A percentile compares a stretch with the other conserved stretches of the same genome.
Conservation (phyloP, 495 filamentous ascomycete species). For the Amphirosellinia nigrospora region DNA sequence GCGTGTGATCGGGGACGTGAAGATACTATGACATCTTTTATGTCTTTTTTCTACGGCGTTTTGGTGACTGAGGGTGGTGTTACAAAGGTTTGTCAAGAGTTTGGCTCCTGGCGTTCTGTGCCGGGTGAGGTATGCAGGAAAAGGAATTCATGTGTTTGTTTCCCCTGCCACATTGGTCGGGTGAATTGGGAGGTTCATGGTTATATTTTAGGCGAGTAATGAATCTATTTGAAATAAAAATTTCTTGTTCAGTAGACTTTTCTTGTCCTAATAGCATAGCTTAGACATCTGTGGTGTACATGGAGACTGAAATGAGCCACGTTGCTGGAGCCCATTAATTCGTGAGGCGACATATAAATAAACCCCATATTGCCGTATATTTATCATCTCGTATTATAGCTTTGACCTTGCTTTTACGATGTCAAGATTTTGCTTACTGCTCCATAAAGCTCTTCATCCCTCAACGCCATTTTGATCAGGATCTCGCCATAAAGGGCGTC, state of each 20-base stretch:
- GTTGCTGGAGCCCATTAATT: neutral
- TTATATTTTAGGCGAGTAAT: neutral
- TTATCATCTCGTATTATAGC: neutral
- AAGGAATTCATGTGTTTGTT: neutral
- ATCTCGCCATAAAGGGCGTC: conserved; percentile 30
- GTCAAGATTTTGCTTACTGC: conserved; percentile 22
- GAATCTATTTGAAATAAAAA: neutral
- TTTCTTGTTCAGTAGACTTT: neutral
- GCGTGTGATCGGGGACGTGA: neutral
- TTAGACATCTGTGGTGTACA: neutral
- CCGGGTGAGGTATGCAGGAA: neutral
- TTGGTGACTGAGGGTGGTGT: neutral
- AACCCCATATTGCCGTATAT: neutral
- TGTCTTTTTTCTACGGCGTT: conserved; percentile 4
- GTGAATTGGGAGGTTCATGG: neutral
- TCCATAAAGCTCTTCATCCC: conserved; percentile 26
- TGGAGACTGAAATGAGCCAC: neutral
- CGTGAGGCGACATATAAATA: neutral
- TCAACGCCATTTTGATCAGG: conserved; percentile 28
- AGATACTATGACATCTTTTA: neutral
- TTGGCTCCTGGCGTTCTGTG: conserved; percentile 8
- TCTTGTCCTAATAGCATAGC: neutral
- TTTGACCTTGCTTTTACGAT: neutral
- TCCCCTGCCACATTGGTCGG: neutral
- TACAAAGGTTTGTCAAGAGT: neutral